These are phyloP conservation scores for Backusella morwellensis DNA, from an alignment of 192 early-diverging fungal species.

Conservation along the genomic window DNA sequence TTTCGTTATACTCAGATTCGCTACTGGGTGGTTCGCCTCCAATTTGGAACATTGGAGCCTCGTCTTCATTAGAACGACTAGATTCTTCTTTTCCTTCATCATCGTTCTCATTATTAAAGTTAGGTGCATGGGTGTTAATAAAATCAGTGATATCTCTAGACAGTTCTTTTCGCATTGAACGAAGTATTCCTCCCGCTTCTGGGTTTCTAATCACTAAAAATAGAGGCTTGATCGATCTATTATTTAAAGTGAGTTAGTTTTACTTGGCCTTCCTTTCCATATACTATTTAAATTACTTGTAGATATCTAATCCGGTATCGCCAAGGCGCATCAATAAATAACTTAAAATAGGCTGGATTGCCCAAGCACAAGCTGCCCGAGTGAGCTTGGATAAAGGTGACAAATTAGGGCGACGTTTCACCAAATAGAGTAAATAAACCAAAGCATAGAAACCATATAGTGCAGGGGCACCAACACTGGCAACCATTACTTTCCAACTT, in stretches of 20 bases:
- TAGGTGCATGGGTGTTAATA: conserved; percentile 75
- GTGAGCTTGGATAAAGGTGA: conserved; percentile 31
- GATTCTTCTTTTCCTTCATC: background rate
- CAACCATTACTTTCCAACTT: conserved; percentile 92
- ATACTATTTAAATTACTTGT: conserved; percentile 44
- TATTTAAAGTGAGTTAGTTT: background rate
- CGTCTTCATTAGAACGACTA: background rate
- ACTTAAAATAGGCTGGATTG: conserved; percentile 60
- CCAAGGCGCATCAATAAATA: conserved; percentile 70
- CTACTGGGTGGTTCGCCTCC: background rate
- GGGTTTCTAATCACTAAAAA: conserved; percentile 69
- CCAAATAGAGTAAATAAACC: conserved; percentile 48
- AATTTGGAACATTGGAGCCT: background rate
- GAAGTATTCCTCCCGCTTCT: conserved; percentile 42
- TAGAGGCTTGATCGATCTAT: conserved; percentile 77
- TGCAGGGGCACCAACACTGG: conserved; percentile 65
- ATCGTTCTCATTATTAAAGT: conserved; percentile 33
- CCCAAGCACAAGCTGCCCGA: conserved; percentile 29
- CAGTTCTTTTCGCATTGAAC: conserved; percentile 63
- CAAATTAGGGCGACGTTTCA: conserved; percentile 21
- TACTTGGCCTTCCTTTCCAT: background rate
- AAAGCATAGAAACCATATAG: conserved; percentile 71
- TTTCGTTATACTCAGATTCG: background rate
- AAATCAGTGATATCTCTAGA: conserved; percentile 71
- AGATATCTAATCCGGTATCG: conserved; percentile 71